Evolutionary conservation across 2,329 filamentous ascomycete genomes (phyloP).

Genomic region (Xylaria sp.): DNA sequence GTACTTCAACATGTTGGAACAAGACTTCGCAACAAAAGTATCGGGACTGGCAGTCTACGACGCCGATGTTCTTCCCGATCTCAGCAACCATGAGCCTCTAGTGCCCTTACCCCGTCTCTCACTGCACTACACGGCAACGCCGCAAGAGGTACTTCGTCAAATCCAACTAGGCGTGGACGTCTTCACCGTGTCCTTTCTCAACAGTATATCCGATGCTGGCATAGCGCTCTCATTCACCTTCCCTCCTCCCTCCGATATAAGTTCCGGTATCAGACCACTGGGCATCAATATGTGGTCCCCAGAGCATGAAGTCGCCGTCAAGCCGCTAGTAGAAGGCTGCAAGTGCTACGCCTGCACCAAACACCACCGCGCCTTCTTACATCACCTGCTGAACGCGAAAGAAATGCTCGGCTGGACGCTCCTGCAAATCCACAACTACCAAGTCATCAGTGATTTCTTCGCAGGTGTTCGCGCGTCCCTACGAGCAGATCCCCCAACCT

Average conservation of each 20-base stretch:
- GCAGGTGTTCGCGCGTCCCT: constrained; percentile 74
- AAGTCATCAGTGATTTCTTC: constrained; percentile 79
- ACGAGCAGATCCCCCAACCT: constrained; percentile 65
- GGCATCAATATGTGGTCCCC: constrained; percentile 82
- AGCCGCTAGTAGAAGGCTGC: constrained; percentile 73
- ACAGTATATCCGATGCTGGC: constrained; percentile 80
- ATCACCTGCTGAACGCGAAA: constrained; percentile 87
- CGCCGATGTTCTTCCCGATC: constrained; percentile 72
- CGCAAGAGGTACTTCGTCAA: constrained; percentile 81
- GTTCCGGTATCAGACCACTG: constrained; percentile 59
- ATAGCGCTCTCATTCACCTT: constrained; percentile 86
- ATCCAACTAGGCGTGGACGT: constrained; percentile 82
- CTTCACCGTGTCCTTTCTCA: constrained; percentile 80
- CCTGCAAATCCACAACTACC: constrained; percentile 91
- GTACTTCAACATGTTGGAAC: constrained; percentile 78
- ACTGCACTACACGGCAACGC: constrained; percentile 69
- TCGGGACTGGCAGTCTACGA: constrained; percentile 84
- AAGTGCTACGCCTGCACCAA: constrained; percentile 83
- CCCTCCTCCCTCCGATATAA: constrained; percentile 56
- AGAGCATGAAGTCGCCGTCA: constrained; percentile 69
- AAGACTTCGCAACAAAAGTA: constrained; percentile 69
- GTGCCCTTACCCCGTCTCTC: constrained; percentile 76
- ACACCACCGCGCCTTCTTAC: constrained; percentile 88
- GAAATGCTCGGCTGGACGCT: constrained; percentile 98
- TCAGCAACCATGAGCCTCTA: constrained; percentile 68